Evolutionary conservation across 2,329 filamentous ascomycete genomes (phyloP), one percentile per base, ranked within the genome.

Genomic region (Neoarthrinium moseri): DNA sequence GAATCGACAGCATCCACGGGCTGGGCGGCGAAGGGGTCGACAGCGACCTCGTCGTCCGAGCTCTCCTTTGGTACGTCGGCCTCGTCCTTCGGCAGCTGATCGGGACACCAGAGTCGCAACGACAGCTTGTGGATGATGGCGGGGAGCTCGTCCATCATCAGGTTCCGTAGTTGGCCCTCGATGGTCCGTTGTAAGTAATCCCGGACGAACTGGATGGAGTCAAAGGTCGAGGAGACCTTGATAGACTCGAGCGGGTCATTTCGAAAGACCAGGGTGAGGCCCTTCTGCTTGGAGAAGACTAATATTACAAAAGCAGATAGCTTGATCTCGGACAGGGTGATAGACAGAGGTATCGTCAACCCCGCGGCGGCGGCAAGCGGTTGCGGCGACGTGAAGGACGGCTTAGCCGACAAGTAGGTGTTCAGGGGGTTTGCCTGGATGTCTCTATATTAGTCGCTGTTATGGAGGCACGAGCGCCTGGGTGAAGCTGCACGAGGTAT

Each of bases 121-220:
- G 92, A 97, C 17, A 99, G 72, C 42, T 91, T 83, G 67, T 99
- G 94, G 51, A 99, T 96, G 49, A 97, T 97, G 39, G 92, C 91
- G 1, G 94, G 94, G 20, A 99, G 71, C 65, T 99, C 94, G 53
- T 99, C 92, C 91, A 97, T 97, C 76, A 99, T 95, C 54, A 99
- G 65, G 45, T 91, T 90, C 23, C 94, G 85, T 50, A 99, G 71
- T 67, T 97, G 94, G 42, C 83, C 87, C 69, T 99, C 94, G 58
- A 99, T 99, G 50, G 92, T 95, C 64, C 89, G 87, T 63, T 99
- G 94, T 46, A 99, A 74, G 66, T 97, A 97, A 67, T 99, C 91
- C 56, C 94, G 87, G 51, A 99, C 94, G 62, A 99, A 99, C 35
- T 94, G 92, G 60, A 99, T 99, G 11, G 92, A 96, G 72, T 99